Percentiles rank a stretch among this genome's conserved stretches.
These are phyloP conservation scores for Udeniomyces megalosporus DNA, from an alignment of 768 basidiomycete genomes.

Conservation along the genomic window DNA sequence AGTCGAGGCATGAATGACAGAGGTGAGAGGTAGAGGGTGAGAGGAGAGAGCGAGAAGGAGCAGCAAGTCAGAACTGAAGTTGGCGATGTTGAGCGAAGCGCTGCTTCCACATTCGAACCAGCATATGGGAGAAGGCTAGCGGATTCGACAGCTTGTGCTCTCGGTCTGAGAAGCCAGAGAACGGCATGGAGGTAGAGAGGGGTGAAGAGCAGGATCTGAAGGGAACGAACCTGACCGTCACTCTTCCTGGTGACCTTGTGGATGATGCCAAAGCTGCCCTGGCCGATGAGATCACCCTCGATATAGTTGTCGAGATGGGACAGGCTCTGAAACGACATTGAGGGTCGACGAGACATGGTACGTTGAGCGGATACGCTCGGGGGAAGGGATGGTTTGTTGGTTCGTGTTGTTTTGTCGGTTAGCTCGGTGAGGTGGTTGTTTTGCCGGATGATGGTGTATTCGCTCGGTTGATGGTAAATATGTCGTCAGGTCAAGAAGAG, in stretches of 20 bases:
- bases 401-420: too few species aligned
- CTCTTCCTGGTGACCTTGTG: conserved; percentile 74
- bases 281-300: conserved; percentile 79
- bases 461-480: too few species aligned
- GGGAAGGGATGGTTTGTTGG: background rate
- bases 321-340: conserved; percentile 7
- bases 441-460: too few species aligned
- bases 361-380: background rate
- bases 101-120: background rate
- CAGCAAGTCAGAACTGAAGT: background rate
- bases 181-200: conserved; percentile 8
- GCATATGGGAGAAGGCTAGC: background rate
- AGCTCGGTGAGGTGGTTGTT: too few species aligned
- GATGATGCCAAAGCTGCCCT: conserved; percentile 94
- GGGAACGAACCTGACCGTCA: conserved; percentile 53
- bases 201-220: conserved; percentile 18
- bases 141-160: too few species aligned
- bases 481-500: too few species aligned
- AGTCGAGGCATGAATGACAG: background rate
- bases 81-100: too few species aligned
- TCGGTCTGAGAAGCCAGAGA: too few species aligned
- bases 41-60: background rate
- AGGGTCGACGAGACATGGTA: conserved; percentile 3
- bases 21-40: background rate
- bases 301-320: conserved; percentile 56